A percentile compares a stretch with the other conserved stretches of the same genome.
Evolutionary conservation across 345 rosid species (phyloP).

Genomic region (Camelina neglecta): DNA sequence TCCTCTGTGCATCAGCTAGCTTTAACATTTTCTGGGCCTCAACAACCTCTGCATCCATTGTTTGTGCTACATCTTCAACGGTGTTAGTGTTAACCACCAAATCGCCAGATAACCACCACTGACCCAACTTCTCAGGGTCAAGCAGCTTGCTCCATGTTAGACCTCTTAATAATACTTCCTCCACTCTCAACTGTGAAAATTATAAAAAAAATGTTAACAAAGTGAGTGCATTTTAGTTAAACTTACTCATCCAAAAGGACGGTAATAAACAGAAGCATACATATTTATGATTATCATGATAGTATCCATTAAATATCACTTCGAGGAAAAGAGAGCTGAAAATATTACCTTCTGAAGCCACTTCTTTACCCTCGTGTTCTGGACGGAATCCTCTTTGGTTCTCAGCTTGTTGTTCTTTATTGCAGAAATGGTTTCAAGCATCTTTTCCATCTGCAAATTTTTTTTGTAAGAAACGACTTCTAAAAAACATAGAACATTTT

Average conservation of each 20-base stretch:
- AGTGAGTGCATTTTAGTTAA: neutral
- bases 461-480: conserved; percentile 13
- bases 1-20: conserved; percentile 92
- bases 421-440: conserved; percentile 91
- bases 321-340: neutral
- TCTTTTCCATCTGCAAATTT: conserved; percentile 79
- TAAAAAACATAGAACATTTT: conserved; percentile 10
- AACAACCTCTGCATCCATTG: conserved; percentile 77
- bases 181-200: conserved; percentile 65
- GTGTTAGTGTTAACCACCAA: conserved; percentile 46
- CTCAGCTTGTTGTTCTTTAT: conserved; percentile 90
- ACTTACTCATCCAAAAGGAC: neutral
- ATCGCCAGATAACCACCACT: conserved; percentile 91
- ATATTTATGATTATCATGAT: neutral
- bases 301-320: neutral
- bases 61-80: conserved; percentile 70
- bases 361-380: conserved; percentile 77
- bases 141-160: conserved; percentile 90
- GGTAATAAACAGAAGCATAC: neutral
- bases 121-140: conserved; percentile 88
- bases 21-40: conserved; percentile 92
- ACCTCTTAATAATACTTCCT: conserved; percentile 71
- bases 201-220: neutral
- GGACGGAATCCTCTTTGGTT: conserved; percentile 70
- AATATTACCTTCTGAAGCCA: conserved; percentile 89